Base-by-base conservation (phyloP, 2,329 filamentous ascomycete genomes). In the Thielaviopsis populi region DNA sequence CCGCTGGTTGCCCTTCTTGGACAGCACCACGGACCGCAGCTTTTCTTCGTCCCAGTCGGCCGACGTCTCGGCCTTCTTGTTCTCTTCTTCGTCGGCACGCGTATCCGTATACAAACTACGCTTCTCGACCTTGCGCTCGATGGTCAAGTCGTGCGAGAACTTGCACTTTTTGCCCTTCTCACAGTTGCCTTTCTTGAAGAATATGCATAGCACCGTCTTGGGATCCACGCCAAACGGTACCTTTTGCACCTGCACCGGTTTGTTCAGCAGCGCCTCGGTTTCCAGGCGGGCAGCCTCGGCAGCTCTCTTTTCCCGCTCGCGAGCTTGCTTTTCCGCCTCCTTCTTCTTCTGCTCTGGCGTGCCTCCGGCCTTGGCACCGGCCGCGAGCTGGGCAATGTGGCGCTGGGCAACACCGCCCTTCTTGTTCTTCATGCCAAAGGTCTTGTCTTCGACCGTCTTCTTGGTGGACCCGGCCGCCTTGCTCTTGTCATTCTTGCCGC, bases 341-440 rank as follows among this genome's bases (percentile, higher is more conserved):
- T 83, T 96, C 70, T 80, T 82, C 80, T 96, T 97, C 74, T 94
- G 87, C 65, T 96, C 92, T 24, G 89, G 83, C n/a, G 81, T 87
- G 67, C 90, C 89, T 69, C 87, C 85, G 64, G 82, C 80, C 69
- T 87, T 84, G 62, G 85, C 82, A 70, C 91, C 87, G 58, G 85
- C 82, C 69, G 85, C 78, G 74, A 99, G 83, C 71, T 91, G 88
- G 66, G 88, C 86, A 73, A 99, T 97, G 69, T 91, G 84, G 76
- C 86, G 95, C 77, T 97, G 89, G 63, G 91, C 92, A 62, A 84
- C 86, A 65, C 84, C 87, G 69, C 94, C 94, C 81, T 96, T 99
- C 80, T 99, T 99, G 74, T 99, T 99, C 79, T 99, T 99, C 94
- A 99, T 97, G 70, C 94, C 94, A 80, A 99, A 99, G 59, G 94